Evolutionary conservation across 2,329 filamentous ascomycete species (phyloP).

Genomic region (Orbilia brochopaga): DNA sequence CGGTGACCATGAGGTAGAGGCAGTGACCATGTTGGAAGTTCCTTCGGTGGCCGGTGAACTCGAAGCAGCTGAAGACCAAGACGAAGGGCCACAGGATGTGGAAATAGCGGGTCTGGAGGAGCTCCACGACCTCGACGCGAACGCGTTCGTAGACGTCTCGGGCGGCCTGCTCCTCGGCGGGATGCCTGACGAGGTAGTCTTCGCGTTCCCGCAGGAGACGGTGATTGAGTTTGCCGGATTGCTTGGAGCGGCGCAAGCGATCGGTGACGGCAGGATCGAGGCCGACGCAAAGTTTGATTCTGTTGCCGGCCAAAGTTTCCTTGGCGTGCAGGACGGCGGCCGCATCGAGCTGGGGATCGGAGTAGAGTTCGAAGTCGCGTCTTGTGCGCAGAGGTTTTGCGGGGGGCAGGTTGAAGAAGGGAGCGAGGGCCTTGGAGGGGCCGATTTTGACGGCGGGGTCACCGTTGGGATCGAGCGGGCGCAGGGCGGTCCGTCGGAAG

Average conservation of each 20-base stretch:
- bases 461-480: slow-evolving; percentile 2
- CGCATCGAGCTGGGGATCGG: slow-evolving; percentile 26
- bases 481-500: neutral
- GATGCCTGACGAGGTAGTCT: slow-evolving; percentile 31
- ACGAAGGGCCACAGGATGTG: slow-evolving; percentile 34
- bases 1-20: slow-evolving; percentile 42
- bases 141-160: slow-evolving; percentile 23
- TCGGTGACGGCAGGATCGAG: slow-evolving; percentile 36
- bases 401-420: slow-evolving; percentile 35
- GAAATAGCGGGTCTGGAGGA: slow-evolving; percentile 11
- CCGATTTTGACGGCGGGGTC: slow-evolving; percentile 34
- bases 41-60: slow-evolving; percentile 43
- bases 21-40: slow-evolving; percentile 45
- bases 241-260: slow-evolving; percentile 41
- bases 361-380: slow-evolving; percentile 32
- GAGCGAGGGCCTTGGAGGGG: slow-evolving; percentile 23
- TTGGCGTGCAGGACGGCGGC: slow-evolving; percentile 26
- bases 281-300: slow-evolving; percentile 47
- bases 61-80: slow-evolving; percentile 43
- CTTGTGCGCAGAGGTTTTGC: slow-evolving; percentile 12
- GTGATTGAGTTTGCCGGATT: slow-evolving; percentile 33
- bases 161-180: slow-evolving; percentile 15
- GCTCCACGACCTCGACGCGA: slow-evolving; percentile 7
- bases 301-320: slow-evolving; percentile 44
- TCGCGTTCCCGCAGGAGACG: slow-evolving; percentile 37